phyloP scores from a whole-genome alignment of 306 rosid species.

The Pyrus bretschneideri region DNA sequence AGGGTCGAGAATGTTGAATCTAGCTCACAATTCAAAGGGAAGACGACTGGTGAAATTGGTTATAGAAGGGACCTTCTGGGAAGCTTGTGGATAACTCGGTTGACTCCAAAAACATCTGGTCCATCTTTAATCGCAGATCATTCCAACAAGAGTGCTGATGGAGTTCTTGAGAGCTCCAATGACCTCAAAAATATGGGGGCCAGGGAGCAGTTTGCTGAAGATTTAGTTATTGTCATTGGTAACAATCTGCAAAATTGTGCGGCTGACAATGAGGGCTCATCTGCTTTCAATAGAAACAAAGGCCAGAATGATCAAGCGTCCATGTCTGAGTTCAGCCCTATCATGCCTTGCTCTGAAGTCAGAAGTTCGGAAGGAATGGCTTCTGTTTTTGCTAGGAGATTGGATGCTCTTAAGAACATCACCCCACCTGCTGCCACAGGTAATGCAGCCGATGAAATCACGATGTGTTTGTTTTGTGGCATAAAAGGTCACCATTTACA shows the following conservation, averaged over 20 bases:
- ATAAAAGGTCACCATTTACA: conserved; percentile 52
- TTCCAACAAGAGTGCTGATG: conserved; percentile 19
- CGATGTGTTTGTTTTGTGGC: conserved; percentile 67
- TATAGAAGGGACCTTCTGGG: conserved; percentile 25
- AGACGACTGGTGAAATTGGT: conserved; percentile 22
- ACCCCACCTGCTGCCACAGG: conserved; percentile 24
- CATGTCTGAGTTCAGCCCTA: conserved; percentile 11
- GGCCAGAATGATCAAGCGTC: conserved; percentile 27
- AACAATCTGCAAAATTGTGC: conserved; percentile 21
- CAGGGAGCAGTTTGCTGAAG: conserved; percentile 22
- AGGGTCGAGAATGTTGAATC: conserved; percentile 33
- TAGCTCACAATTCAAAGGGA: conserved; percentile 26
- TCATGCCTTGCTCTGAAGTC: conserved; percentile 24
- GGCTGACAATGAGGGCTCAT: conserved; percentile 21
- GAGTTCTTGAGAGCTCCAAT: conserved; percentile 28
- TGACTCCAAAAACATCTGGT: conserved; percentile 36
- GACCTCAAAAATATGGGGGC: conserved; percentile 23
- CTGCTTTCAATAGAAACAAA: conserved; percentile 13
- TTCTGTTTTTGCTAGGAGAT: conserved; percentile 60
- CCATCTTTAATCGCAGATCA: conserved; percentile 21
- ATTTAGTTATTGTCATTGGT: conserved; percentile 19
- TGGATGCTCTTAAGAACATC: conserved; percentile 57
- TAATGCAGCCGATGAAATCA: conserved; percentile 19
- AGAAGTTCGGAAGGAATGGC: conserved; percentile 40
- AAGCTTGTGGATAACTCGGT: conserved; percentile 75